Evolutionary conservation across 345 rosid species (phyloP), one percentile per base, ranked within the genome.

Genomic region (Eucalyptus camaldulensis): DNA sequence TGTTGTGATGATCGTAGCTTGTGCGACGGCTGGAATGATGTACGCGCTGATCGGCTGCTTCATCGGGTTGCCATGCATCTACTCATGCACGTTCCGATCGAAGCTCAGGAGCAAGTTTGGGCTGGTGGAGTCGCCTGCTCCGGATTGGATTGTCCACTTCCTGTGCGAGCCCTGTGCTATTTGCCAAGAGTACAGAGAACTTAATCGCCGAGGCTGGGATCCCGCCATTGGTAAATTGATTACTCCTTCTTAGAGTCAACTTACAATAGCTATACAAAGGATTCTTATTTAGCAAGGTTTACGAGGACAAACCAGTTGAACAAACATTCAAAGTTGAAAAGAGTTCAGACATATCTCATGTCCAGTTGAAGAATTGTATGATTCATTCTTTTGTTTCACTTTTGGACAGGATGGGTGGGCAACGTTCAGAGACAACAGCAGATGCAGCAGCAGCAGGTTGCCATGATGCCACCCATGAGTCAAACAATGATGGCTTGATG

Each of bases 101-200:
- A 95, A 95, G 93, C 93, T 95, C 44, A 92, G 97, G 89, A 88
- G 44, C 91, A 95, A 89, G 91, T 95, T 92, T 33, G 96, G 95
- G 24, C 89, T 96, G 49, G 90, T 92, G 12, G 97, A 95, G 91
- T 88, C 94, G 49, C 97, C 97, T 21, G 94, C 93, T 19, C 94
- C 97, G 1, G 97, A 95, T 85, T 95, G 97, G 92, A 27, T 93
- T 90, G 92, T 93, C 49, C 97, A 96, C 89, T 92, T 87, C 81
- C 89, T 95, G 33, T 96, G 88, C 91, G 98, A 95, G 83, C 89
- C 89, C 31, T 95, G 98, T 88, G 97, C 98, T 85, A 96, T 96
- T 88, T 95, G 98, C 85, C 98, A 95, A 90, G 96, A 94, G 45
- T 94, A 95, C 87, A 91, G 96, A 65, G 97, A 96, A 92, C 98